Evolutionary conservation across 2,329 filamentous ascomycete genomes (phyloP), one percentile per base, ranked within the genome.

Genomic region (Cyanodermella asteris): DNA sequence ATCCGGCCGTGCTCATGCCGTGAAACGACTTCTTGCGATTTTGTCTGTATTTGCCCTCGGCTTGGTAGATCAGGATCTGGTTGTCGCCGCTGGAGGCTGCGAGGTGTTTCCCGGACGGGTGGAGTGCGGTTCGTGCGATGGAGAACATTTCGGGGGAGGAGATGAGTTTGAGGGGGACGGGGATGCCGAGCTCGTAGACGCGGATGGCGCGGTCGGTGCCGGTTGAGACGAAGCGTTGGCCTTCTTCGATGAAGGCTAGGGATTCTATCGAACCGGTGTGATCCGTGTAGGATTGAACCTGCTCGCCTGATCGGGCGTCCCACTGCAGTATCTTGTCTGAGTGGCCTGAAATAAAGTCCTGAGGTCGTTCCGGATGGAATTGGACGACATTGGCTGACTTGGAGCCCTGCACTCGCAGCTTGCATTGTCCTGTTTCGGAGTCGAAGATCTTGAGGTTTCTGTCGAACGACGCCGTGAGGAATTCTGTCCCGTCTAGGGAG

Each of bases 281-380:
- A 49, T 97, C 87, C 44, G 97, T 84, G 52, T 97, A 97, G 55
- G 94, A 87, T 44, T 97, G 90, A 8, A 91, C 76, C 30, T 87
- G 62, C 39, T 90, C 70, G 36, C 67, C 68, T 5, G 72, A 70
- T 15, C 90, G 67, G 3, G 72, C 82, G 49, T 97, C 87, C 49
- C 90, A 97, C 44, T 97, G 87, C 20, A 97, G 64, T 38, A 97
- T 97, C 58, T 93, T 93, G 50, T 97, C 84, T 18, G 78, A 87
- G 78, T 94, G 90, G 40, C 87, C 87, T 2, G 81, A 82, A 28
- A 97, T 53, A 49, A 97, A 97, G 47, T 94, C 84, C 45, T 87
- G 74, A 6, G 72, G 66, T 36, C 73, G 68, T 27, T 75, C 70
- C 0, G 84, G 82, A 49, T 94, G 91, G 61, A 94, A 94, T 37